These are phyloP conservation scores for Agrostemma githago DNA, from an alignment of 148 eudicot species.

Conservation along the genomic window DNA sequence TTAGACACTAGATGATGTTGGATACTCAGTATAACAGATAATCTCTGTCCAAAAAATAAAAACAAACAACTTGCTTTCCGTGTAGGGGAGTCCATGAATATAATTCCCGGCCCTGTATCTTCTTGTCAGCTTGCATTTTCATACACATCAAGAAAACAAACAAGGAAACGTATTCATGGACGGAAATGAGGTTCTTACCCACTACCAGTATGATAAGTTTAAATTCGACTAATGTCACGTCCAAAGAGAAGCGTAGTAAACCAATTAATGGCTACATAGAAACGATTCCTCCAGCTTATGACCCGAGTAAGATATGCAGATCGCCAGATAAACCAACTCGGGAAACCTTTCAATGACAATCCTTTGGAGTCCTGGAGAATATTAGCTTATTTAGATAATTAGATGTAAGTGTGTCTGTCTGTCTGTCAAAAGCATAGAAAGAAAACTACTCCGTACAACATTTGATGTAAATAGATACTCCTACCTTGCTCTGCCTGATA, in stretches of 20 bases:
- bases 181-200: constrained; percentile 5
- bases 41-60: not conserved
- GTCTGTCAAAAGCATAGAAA: not conserved
- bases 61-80: not conserved
- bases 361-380: constrained; percentile 67
- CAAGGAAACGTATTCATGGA: not conserved
- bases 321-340: constrained; percentile 90
- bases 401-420: constrained; percentile 4
- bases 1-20: not conserved
- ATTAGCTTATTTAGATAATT: not conserved
- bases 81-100: not conserved
- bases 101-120: not conserved
- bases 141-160: not conserved
- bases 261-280: constrained; percentile 95
- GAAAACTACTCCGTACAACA: not conserved
- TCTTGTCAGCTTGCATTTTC: not conserved
- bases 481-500: constrained; percentile 92
- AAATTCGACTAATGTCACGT: constrained; percentile 89
- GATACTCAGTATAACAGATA: not conserved
- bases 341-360: constrained; percentile 72
- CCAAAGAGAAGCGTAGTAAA: constrained; percentile 82
- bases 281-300: constrained; percentile 93
- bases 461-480: not conserved
- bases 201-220: constrained; percentile 6
- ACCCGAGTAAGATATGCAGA: constrained; percentile 96